Conservation (phyloP, 2,329 filamentous ascomycete genomes). For the Phyllosticta paracitricarpa region DNA sequence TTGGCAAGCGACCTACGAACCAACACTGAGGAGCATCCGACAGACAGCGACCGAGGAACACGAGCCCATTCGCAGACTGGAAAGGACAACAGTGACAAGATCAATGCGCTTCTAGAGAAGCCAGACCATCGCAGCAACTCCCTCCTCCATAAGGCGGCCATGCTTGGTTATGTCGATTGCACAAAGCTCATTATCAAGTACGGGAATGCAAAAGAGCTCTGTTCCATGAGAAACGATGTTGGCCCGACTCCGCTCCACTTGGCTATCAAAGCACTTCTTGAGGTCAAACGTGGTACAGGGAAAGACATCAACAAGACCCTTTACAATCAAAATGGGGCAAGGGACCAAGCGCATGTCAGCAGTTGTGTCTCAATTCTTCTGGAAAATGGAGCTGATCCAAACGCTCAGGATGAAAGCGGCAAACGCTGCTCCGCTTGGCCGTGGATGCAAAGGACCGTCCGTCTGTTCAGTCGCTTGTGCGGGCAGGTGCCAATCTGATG, state of each 20-base stretch:
- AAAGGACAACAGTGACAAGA: too few species aligned
- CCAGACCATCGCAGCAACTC: background rate
- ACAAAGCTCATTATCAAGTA: background rate
- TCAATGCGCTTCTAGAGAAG: too few species aligned
- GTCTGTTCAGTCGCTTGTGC: too few species aligned
- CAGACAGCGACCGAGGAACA: too few species aligned
- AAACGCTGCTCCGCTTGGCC: background rate
- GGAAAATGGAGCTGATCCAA: background rate
- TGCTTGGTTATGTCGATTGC: background rate
- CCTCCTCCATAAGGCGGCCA: background rate
- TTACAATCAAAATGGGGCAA: too few species aligned
- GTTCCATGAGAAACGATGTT: background rate
- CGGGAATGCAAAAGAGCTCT: background rate
- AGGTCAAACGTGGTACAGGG: too few species aligned
- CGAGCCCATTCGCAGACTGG: too few species aligned
- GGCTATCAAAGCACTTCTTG: background rate
- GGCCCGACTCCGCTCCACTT: background rate
- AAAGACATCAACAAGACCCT: background rate
- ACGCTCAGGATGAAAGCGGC: background rate
- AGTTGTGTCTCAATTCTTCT: background rate
- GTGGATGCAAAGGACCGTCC: too few species aligned
- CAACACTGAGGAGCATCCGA: too few species aligned
- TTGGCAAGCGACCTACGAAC: background rate
- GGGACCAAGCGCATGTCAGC: too few species aligned
- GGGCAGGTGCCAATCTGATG: too few species aligned